Conservation (phyloP, 305 asterid genomes). For the Euphrasia arctica region DNA sequence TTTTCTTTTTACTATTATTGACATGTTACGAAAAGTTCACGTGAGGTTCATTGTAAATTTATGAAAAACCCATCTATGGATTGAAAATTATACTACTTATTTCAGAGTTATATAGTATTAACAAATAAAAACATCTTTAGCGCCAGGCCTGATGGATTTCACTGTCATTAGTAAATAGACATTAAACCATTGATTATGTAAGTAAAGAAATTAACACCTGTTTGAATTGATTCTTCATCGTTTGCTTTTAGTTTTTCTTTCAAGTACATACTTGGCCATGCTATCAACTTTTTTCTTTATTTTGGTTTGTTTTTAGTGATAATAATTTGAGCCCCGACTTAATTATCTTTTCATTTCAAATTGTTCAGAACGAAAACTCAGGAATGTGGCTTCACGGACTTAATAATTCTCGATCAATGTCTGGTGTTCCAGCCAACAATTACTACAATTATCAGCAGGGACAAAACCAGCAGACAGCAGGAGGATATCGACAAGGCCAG, state of each 20-base stretch:
- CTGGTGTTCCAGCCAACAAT: constrained; percentile 67
- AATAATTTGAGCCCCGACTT: neutral
- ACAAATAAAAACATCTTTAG: neutral
- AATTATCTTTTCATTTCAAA: neutral
- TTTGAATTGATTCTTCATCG: neutral
- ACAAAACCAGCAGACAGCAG: constrained; percentile 60
- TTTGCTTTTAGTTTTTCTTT: neutral
- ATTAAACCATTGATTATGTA: too few species aligned
- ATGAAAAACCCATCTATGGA: too few species aligned
- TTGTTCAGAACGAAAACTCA: constrained; percentile 63
- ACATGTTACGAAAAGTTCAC: neutral
- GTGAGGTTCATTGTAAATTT: too few species aligned
- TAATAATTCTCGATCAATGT: constrained; percentile 71
- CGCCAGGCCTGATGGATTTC: neutral
- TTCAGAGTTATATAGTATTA: neutral
- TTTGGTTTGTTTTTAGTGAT: neutral
- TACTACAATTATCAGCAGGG: constrained; percentile 62
- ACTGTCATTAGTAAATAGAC: too few species aligned
- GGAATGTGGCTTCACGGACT: constrained; percentile 85
- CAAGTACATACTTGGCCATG: neutral
- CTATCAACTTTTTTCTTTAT: neutral
- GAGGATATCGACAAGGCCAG: constrained; percentile 80
- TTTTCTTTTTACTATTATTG: neutral
- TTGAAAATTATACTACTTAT: neutral
- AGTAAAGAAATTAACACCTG: too few species aligned